Evolutionary conservation across 192 early-diverging fungal genomes (phyloP).

Genomic region (Phycomyces nitens): DNA sequence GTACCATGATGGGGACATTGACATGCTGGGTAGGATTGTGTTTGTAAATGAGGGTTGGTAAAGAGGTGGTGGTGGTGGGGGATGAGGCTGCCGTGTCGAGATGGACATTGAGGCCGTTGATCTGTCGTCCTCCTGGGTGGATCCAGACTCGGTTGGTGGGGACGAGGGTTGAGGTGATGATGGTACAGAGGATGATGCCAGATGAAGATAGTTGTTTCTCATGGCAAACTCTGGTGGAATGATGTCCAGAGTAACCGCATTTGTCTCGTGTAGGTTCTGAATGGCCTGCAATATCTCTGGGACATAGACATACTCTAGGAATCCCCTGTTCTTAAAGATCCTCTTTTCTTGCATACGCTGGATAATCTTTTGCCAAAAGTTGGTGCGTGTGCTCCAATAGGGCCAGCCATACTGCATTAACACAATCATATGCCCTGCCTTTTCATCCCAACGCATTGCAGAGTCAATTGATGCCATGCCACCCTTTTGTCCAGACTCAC

Average conservation of each 20-base stretch:
- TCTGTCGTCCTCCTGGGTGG: background rate
- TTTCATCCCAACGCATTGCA: constrained; percentile 36
- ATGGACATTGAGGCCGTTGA: background rate
- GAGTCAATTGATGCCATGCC: constrained; percentile 31
- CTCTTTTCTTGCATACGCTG: constrained; percentile 30
- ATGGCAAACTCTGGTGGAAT: constrained; percentile 34
- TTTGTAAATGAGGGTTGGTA: constrained; percentile 28
- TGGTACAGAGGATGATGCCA: constrained; percentile 9
- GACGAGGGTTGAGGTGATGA: constrained; percentile 4
- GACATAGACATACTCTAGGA: constrained; percentile 32
- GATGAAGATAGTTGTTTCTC: constrained; percentile 12
- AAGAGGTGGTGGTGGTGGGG: constrained; percentile 19
- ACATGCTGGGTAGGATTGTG: constrained; percentile 25
- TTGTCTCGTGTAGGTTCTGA: constrained; percentile 23
- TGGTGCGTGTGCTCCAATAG: constrained; percentile 29
- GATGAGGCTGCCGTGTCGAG: constrained; percentile 2
- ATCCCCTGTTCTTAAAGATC: constrained; percentile 28
- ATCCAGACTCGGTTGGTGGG: background rate
- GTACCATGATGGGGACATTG: constrained; percentile 38
- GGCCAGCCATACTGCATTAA: constrained; percentile 38
- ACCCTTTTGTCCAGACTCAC: constrained; percentile 15
- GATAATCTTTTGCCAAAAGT: constrained; percentile 28
- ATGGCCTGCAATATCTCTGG: constrained; percentile 28
- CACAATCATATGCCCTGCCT: constrained; percentile 28
- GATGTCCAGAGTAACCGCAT: constrained; percentile 22